Evolutionary conservation across 2,329 filamentous ascomycete species (phyloP), one percentile per base, ranked within the genome.

Genomic region (Diplocarpon mali): DNA sequence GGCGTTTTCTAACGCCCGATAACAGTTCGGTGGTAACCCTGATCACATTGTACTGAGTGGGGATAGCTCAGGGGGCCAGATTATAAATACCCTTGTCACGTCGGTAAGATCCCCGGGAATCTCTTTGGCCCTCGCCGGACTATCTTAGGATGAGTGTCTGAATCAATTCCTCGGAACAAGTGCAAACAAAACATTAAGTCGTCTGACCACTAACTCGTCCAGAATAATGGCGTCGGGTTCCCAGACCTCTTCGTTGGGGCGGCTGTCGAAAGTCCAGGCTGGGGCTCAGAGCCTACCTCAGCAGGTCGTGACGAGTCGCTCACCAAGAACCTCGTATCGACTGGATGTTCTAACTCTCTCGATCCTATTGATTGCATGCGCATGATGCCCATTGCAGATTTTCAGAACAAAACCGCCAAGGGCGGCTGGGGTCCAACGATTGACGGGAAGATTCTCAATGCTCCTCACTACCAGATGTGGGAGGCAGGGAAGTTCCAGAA

Each of bases 21-120:
- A 7, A 24, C 9, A 73, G 57, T 86, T 87, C 52, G 83, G 82
- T 2, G 82, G 82, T n/a, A 66, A 85, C 51, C 76, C 79, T 0
- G 55, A 68, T 1, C 79, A 83, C 51, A 77, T 86, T 5, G 74
- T 79, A 0, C 62, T 85, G 0, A 78, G 75, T 14, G 83, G 83
- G 9, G 75, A 72, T 52, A 81, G 76, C 42, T 80, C 81, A 4
- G 82, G 83, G 2, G 81, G 71, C 5, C 72, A 69, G 1, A 76
- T 76, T 7, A 68, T 85, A 14, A 71, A 68, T 7, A 17, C 65
- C 81, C 30, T 75, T 83, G 4, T 12, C 11, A 5, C 11, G 4
- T 4, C n/a, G 30, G n/a, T 12, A 32, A 32, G n/a, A 32, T 3
- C 3, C 9, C 48, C n/a, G n/a, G 11, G 52, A 64, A 35, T 63